Percentiles rank a stretch among this genome's conserved stretches.
Conservation (phyloP, 345 rosid species). For the Aegle marmelos region DNA sequence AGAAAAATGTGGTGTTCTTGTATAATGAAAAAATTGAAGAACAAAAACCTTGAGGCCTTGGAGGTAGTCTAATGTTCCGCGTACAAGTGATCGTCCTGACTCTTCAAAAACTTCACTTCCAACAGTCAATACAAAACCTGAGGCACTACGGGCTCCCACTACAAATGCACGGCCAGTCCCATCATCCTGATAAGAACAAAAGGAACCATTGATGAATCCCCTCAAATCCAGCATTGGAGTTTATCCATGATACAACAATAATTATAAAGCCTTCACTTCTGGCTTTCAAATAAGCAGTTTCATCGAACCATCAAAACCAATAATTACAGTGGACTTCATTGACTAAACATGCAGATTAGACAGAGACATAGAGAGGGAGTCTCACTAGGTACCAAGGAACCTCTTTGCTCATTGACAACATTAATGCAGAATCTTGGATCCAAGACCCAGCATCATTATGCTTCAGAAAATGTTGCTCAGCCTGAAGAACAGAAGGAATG, state of each 20-base stretch:
- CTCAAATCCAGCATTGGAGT: background rate
- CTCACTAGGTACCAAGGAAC: slow-evolving; percentile 98
- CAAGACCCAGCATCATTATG: slow-evolving; percentile 98
- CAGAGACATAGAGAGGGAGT: background rate
- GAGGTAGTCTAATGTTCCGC: slow-evolving; percentile 89
- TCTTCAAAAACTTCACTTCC: slow-evolving; percentile 89
- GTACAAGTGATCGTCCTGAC: slow-evolving; percentile 90
- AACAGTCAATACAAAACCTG: slow-evolving; percentile 60
- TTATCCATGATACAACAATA: slow-evolving; percentile 2
- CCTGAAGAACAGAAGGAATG: slow-evolving; percentile 36
- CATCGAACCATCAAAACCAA: slow-evolving; percentile 11
- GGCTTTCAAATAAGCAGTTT: slow-evolving; percentile 1
- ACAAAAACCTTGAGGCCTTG: slow-evolving; percentile 87
- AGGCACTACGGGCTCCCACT: slow-evolving; percentile 69
- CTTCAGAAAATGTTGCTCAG: slow-evolving; percentile 86
- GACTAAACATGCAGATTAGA: background rate
- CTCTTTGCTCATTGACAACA: slow-evolving; percentile 91
- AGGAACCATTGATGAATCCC: background rate
- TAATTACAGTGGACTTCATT: background rate
- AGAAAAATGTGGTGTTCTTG: background rate
- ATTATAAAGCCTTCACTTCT: background rate
- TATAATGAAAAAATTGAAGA: background rate
- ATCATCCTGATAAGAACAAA: slow-evolving; percentile 53
- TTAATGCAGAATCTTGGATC: slow-evolving; percentile 95
- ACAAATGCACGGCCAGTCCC: slow-evolving; percentile 72